Evolutionary conservation across 2,329 filamentous ascomycete species (phyloP), one percentile per base, ranked within the genome.

Genomic region (Penicillium digitatum): DNA sequence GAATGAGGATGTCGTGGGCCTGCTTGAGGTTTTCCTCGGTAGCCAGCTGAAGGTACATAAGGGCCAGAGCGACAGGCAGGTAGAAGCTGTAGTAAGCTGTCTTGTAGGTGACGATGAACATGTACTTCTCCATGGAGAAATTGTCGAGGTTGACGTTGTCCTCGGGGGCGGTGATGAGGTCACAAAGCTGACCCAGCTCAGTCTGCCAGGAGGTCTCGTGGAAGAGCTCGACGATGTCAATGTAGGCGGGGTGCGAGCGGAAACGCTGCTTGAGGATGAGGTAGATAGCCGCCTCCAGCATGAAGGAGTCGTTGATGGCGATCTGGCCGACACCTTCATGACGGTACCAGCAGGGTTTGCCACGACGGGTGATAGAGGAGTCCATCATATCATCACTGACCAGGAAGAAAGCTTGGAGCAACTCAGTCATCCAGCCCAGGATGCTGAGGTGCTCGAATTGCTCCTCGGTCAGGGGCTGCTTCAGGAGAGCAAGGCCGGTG

Each of bases 341-440:
- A 58, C 88, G 87, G 79, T 97, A 99, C 94, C 94, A 99, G 81
- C 94, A 99, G 39, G 94, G 92, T 77, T 88, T 85, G 60, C 93
- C 92, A 64, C 94, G 90, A 58, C 94, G 91, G 54, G 94, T 99
- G 76, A 96, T 94, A 74, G 89, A 95, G 67, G 83, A 78, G 79
- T 99, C 94, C 94, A 99, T 99, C 69, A 99, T 96, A 76, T 99
- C 94, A 78, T 99, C 94, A 42, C 90, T 91, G 62, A 99, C 94
- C 56, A 99, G 86, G 85, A 99, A 97, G 82, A 96, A 97, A 63
- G 94, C 93, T 79, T 99, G 94, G 32, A 99, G 88, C 47, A 99
- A 85, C 82, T 99, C 94, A 61, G 95, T 95, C 83, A 96, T 86
- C 94, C 94, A 99, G 70, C 94, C 94, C 18, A 99, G 84, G 18